A percentile compares a stretch with the other conserved stretches of the same genome.
Conservation (phyloP, 257 asterid species). For the Rhazya stricta region DNA sequence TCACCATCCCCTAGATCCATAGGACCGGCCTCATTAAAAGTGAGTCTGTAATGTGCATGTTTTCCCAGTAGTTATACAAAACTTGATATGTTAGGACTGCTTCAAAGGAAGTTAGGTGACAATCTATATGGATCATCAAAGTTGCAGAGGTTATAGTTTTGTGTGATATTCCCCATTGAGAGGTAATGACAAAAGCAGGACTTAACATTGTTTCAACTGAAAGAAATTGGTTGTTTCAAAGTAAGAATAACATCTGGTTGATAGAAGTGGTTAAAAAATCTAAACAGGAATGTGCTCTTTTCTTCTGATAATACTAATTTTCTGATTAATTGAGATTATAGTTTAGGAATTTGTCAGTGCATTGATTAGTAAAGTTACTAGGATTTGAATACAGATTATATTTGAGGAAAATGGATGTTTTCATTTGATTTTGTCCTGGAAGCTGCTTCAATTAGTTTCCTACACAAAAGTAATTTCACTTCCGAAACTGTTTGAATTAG, state of each 20-base stretch:
- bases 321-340: neutral
- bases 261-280: no score
- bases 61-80: neutral
- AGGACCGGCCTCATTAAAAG: neutral
- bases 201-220: neutral
- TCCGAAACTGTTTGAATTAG: neutral
- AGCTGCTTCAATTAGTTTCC: conserved; percentile 1
- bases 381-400: neutral
- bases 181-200: neutral
- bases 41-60: neutral
- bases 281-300: neutral
- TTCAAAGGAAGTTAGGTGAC: neutral
- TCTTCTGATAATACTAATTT: neutral
- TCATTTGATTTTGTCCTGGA: neutral
- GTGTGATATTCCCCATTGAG: neutral
- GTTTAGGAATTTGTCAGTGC: neutral
- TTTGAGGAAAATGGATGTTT: neutral
- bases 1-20: neutral
- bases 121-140: neutral
- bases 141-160: neutral
- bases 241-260: neutral
- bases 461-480: neutral
- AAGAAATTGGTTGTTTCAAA: neutral
- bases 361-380: neutral
- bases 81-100: neutral